Evolutionary conservation across 75 land plant genomes (phyloP), one percentile per base, ranked within the genome.

Genomic region (Pinus albicaulis): DNA sequence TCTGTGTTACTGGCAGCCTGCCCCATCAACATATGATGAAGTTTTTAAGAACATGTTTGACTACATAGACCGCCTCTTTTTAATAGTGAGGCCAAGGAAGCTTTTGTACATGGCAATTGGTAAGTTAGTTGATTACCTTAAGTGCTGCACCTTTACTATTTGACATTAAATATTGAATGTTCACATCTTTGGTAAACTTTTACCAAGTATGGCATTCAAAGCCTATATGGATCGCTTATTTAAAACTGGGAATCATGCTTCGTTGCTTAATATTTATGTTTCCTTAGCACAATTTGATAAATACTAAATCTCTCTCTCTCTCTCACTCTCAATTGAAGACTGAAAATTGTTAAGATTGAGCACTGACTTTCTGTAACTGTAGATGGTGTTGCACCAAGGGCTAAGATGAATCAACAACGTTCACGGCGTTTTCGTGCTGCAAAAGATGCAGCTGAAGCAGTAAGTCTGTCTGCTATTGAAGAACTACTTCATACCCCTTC

Each of bases 331-430:
- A 66, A 19, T 68, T 19, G 13, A 68, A 20, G 19, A 41, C n/a
- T 68, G 71, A 68, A 41, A 68, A 7, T 8, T 64, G 7, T 28
- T 64, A 17, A 68, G n/a, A 41, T 68, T n/a, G 41, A 68, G 12
- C 14, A 41, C 38, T 41, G 19, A 28, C 17, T 34, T 41, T 68
- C 23, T 41, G 71, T 48, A 68, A 68, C 20, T 74, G 19, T 65
- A 94, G 98, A 95, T 86, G 98, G 98, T n/a, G 98, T 95, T 65
- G 98, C 98, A 16, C 98, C 98, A 25, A 84, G 98, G 75, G 98
- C 98, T 65, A 95, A 95, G 78, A 95, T 95, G 98, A 95, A 95
- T 74, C 98, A 95, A 76, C 98, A 95, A 72, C 92, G 98, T 41
- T 82, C 94, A 65, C 82, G 98, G 19, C 96, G 98, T 31, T 95